phyloP scores from a whole-genome alignment of 441 rosid genomes.

The Arabidopsis hybrid region DNA sequence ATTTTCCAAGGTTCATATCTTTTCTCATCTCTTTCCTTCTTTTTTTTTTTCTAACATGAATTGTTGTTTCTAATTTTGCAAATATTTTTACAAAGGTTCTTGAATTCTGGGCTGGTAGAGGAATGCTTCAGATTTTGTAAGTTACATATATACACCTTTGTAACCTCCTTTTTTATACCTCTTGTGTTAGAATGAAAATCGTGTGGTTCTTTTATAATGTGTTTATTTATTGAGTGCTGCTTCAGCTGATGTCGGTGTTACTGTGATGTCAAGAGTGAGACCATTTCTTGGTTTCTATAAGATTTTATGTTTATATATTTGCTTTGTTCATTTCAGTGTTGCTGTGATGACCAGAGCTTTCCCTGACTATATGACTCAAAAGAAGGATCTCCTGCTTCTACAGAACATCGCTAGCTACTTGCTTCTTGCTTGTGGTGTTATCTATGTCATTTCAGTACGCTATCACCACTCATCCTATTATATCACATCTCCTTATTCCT shows the following conservation, averaged over 20 bases:
- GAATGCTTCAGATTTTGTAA: conserved; percentile 99
- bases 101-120: conserved; percentile 95
- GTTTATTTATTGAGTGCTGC: conserved; percentile 7
- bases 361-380: conserved; percentile 60
- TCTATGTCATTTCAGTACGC: conserved; percentile 75
- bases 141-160: conserved; percentile 40
- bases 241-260: background rate
- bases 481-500: conserved; percentile 13
- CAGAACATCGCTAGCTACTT: conserved; percentile 84
- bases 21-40: background rate
- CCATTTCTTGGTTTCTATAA: background rate
- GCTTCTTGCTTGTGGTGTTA: conserved; percentile 87
- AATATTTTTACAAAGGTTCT: conserved; percentile 59
- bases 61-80: background rate
- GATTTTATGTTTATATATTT: background rate
- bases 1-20: conserved; percentile 68
- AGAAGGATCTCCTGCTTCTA: conserved; percentile 64
- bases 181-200: background rate
- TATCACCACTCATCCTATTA: background rate
- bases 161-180: background rate
- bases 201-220: background rate
- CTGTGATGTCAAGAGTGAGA: background rate
- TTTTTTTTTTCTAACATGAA: background rate
- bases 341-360: conserved; percentile 99
- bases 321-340: conserved; percentile 57